Base-by-base conservation (phyloP, 805 yeast species). In the Suhomyces canberraensis region DNA sequence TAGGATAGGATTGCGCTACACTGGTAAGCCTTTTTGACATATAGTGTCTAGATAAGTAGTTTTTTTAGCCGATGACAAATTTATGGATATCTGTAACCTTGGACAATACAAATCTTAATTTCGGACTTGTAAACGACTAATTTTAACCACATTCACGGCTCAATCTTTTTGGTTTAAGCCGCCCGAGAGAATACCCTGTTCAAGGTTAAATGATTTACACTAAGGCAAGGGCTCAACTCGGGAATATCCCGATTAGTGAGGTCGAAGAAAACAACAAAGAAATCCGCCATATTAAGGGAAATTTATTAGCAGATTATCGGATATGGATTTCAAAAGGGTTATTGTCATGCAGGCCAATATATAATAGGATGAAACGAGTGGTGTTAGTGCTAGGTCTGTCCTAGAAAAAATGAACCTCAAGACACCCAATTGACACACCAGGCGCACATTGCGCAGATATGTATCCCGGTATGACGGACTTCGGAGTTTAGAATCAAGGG, bases 1-100 rank as follows among this genome's bases (percentile, higher is more conserved):
- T 20, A 20, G 9, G 9, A 9, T 20, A 20, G 9, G 22, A 20
- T 7, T n/a, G n/a, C n/a, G n/a, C n/a, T n/a, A n/a, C n/a, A n/a
- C n/a, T n/a, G n/a, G n/a, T n/a, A n/a, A n/a, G n/a, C n/a, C n/a
- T n/a, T n/a, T n/a, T n/a, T n/a, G n/a, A n/a, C n/a, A n/a, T n/a
- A n/a, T n/a, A n/a, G n/a, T n/a, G n/a, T n/a, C n/a, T n/a, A n/a
- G 22, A 20, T 20, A 20, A 9, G 22, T 7, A 20, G 7, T 9
- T 29, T 25, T 24, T 16, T 25, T 25, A 24, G 28, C 22, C n/a
- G 26, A 32, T 32, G 29, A 32, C 35, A 32, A 25, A 24, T 8
- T 20, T 7, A 13, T 24, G 26, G 26, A 24, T 24, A 24, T 24
- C 9, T 24, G 26, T n/a, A n/a, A 24, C 13, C 13, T n/a, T 5